Base-by-base conservation (phyloP, 805 yeast species). In the Millerozyma acaciae region DNA sequence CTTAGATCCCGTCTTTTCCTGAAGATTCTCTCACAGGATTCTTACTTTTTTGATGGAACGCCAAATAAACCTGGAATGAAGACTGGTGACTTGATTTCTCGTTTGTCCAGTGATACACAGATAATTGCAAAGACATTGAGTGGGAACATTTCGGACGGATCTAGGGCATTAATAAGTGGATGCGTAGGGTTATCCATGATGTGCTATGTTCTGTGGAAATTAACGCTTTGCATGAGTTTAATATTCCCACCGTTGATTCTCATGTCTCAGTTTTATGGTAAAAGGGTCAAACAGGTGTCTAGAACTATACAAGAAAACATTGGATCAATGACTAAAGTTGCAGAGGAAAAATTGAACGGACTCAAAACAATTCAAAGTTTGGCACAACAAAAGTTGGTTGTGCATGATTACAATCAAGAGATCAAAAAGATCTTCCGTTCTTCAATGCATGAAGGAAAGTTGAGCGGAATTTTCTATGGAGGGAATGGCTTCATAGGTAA, bases 121-220 rank as follows among this genome's bases (percentile, higher is more conserved):
- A 78, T 90, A 27, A 94, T 90, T 9, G 75, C 96, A 5, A 77
- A 81, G 48, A 78, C 96, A 0, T 76, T 90, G 13, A 86, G 96
- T 21, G 90, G 84, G 45, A 89, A 90, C 54, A 71, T 90, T 16
- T 81, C 93, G 37, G 97, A 90, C 54, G 97, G 97, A n/a, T 70
- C 88, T 22, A 66, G 97, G 37, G 80, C 97, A 0, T 55, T 79
- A 1, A 76, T 90, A 14, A 78, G 87, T 47, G 96, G 96, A 1
- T 66, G 75, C 29, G 95, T 86, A 25, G 97, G 97, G 5, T 63
- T 89, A 29, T 75, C 85, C 3, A 87, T 89, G 96, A 90, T 90
- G 97, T 67, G 85, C 42, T 77, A 77, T 45, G 93, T 89, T 7
- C 81, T 93, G 23, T 74, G 85, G 66, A 79, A 88, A 49, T 67